Conservation (phyloP, 768 basidiomycete genomes). For the Leccinum subgranulosum region DNA sequence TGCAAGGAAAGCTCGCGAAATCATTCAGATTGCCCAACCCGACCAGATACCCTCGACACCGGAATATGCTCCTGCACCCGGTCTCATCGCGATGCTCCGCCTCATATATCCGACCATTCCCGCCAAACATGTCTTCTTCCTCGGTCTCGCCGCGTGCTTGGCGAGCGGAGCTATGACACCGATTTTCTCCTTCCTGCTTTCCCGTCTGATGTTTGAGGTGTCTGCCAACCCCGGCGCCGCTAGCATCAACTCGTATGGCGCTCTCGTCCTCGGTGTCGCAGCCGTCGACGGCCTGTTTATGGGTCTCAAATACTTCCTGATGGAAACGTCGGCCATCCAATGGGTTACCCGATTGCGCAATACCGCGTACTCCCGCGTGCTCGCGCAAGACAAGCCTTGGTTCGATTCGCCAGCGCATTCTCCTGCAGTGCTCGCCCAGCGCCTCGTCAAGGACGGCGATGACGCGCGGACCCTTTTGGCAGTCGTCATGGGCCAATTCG, state of each 20-base stretch:
- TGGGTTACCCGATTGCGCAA: constrained; percentile 74
- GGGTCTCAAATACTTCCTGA: constrained; percentile 73
- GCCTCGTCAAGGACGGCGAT: constrained; percentile 84
- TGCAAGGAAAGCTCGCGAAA: too few relatives aligned
- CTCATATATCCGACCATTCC: constrained; percentile 70
- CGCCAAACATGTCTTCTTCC: constrained; percentile 60
- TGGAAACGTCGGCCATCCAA: constrained; percentile 68
- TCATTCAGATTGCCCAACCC: not conserved
- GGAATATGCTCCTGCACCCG: constrained; percentile 6
- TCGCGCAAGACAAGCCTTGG: constrained; percentile 82
- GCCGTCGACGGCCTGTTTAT: constrained; percentile 72
- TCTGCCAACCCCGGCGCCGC: constrained; percentile 66
- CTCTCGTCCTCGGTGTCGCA: constrained; percentile 69
- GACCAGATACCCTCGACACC: not conserved
- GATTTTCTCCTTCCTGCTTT: constrained; percentile 87
- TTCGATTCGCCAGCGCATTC: constrained; percentile 71
- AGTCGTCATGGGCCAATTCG: too few relatives aligned
- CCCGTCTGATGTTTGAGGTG: constrained; percentile 73
- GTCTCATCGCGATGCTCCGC: constrained; percentile 42
- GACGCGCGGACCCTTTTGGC: constrained; percentile 66
- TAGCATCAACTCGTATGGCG: constrained; percentile 67
- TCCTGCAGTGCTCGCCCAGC: constrained; percentile 69
- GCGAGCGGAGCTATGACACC: constrained; percentile 85
- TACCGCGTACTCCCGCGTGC: constrained; percentile 2
- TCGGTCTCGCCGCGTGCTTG: constrained; percentile 70